Evolutionary conservation across 305 asterid species (phyloP).

Genomic region (Rubia peregrina): DNA sequence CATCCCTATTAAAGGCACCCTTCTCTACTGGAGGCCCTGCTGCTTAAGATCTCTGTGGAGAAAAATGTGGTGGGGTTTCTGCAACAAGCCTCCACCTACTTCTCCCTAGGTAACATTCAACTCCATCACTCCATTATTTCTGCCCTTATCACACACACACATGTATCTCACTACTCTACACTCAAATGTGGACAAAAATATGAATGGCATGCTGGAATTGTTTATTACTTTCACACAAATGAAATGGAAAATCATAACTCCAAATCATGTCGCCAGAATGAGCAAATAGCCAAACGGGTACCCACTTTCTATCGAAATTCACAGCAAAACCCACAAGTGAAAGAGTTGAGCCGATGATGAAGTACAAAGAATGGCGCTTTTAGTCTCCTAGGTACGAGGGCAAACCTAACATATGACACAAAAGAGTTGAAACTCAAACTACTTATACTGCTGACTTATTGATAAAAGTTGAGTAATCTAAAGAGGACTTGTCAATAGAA

Average conservation of each 20-base stretch:
- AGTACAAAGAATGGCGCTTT: not conserved
- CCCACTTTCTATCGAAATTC: not conserved
- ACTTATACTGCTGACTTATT: not conserved
- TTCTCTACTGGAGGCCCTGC: not conserved
- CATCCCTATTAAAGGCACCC: constrained; percentile 10
- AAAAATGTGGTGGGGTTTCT: constrained; percentile 9
- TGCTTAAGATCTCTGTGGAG: not conserved
- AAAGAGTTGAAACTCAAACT: too few species aligned
- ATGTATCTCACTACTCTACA: not conserved
- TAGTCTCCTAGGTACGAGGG: not conserved
- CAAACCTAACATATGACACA: not conserved
- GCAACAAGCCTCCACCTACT: constrained; percentile 14
- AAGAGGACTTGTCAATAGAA: not conserved
- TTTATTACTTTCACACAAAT: not conserved
- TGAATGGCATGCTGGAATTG: constrained; percentile 8
- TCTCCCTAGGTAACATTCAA: constrained; percentile 13
- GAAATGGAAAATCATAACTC: not conserved
- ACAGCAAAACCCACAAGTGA: not conserved
- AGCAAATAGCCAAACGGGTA: not conserved
- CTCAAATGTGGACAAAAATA: constrained; percentile 7
- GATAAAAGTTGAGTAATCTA: not conserved
- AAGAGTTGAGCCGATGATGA: not conserved
- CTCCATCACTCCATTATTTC: constrained; percentile 10
- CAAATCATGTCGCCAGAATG: not conserved
- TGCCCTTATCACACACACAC: constrained; percentile 2